Base-by-base conservation (phyloP, 1,139 yeast genomes). In the Starmera stellimalicola region DNA sequence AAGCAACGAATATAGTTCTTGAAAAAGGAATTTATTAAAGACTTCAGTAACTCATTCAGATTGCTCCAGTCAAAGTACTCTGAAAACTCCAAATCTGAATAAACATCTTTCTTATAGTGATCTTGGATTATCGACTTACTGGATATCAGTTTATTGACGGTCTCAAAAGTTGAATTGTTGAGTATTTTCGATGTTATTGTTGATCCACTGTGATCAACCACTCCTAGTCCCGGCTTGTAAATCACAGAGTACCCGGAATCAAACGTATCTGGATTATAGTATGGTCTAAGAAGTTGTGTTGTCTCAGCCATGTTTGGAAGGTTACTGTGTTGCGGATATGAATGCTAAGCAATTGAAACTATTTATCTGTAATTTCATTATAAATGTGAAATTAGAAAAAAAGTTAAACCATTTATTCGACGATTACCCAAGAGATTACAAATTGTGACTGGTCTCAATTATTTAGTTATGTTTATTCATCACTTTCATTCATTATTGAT, bases 201-300 rank as follows among this genome's bases (percentile, higher is more conserved):
- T 25, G 45, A 40, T 3, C 67, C 66, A 29, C 55, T 43, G 2
- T 47, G 53, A 39, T 62, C 66, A 27, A 59, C 44, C 8, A 75
- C 71, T 26, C 83, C 83, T 15, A 69, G 62, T 0, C 79, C 80
- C 2, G 79, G 77, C 40, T 68, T 66, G 47, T 63, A 76, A 7
- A 73, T 65, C 16, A 77, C 81, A 24, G 73, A 63, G 45, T 77
- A 74, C 7, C 81, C 83, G 2, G 78, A 76, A 51, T 77, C 67
- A 57, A 82, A 82, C 2, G 80, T 63, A 29, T 70, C 80, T 26
- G 81, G 73, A 53, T 79, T 77, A 51, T 78, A 77, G 54, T 82
- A 82, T 4, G 94, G 94, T 55, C 94, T 69, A 38, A 71, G 44
- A 17, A 12, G 27, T 27, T 30, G 33, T 4, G 25, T 25, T 3